phyloP scores from a whole-genome alignment of 805 yeast species.

The Kregervanrija fluxuum region DNA sequence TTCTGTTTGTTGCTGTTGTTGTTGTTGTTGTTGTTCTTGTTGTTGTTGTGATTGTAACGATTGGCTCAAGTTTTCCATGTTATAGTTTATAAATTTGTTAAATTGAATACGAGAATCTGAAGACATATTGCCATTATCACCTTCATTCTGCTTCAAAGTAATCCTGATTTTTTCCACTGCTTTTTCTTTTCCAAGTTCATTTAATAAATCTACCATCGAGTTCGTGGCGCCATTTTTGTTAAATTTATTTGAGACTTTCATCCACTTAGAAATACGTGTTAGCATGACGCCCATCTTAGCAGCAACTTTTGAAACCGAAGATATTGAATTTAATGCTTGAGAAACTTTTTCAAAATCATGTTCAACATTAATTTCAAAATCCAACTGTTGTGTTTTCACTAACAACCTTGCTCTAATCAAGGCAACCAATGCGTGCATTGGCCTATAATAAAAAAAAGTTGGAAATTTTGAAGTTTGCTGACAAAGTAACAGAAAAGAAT shows the following conservation, averaged over 20 bases:
- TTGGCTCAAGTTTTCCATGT: constrained; percentile 9
- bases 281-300: constrained; percentile 28
- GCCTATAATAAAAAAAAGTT: constrained; percentile 46
- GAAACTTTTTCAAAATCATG: constrained; percentile 24
- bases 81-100: constrained; percentile 22
- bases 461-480: constrained; percentile 36
- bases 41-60: constrained; percentile 1
- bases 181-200: constrained; percentile 47
- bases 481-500: constrained; percentile 35
- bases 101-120: constrained; percentile 24
- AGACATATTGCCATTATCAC: constrained; percentile 22
- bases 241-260: constrained; percentile 30
- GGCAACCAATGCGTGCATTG: constrained; percentile 44
- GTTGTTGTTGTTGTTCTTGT: constrained; percentile 1
- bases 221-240: constrained; percentile 45
- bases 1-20: constrained; percentile 1
- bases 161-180: constrained; percentile 30
- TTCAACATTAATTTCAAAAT: constrained; percentile 27
- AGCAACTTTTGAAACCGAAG: constrained; percentile 26
- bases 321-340: constrained; percentile 16
- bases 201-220: constrained; percentile 45
- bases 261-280: constrained; percentile 32
- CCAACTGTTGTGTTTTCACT: constrained; percentile 35
- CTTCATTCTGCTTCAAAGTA: constrained; percentile 18
- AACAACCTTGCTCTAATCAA: constrained; percentile 39